Evolutionary conservation across 2,329 filamentous ascomycete species (phyloP), one percentile per base, ranked within the genome.

Genomic region (Aspergillus sclerotialis): DNA sequence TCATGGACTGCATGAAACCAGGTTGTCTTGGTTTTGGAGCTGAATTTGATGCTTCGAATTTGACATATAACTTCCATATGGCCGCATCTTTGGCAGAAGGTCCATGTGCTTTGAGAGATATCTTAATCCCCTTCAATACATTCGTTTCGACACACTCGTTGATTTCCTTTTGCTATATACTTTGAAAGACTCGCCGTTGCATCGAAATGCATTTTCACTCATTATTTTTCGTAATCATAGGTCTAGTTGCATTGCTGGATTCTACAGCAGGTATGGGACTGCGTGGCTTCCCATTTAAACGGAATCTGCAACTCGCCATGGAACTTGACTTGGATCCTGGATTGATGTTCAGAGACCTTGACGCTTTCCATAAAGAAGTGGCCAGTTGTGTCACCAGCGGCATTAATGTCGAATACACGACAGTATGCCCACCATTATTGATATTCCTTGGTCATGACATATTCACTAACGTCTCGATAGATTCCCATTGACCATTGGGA

Each of bases 401-500:
- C 13, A 30, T 37, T 31, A 23, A 25, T 6, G 26, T 38, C 11
- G 45, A 50, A 39, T 44, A 42, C 38, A 42, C 43, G 12, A 33
- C 32, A 28, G 48, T 50, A 41, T 29, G 32, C 14, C 7, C 25
- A 9, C 14, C 13, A 5, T n/a, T 15, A 21, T 28, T 26, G 28
- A 38, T 13, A 1, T 5, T 25, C 31, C 37, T 23, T 34, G 16
- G 31, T 24, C 15, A 29, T 39, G 33, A 25, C 34, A 17, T n/a
- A 11, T 12, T 35, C 12, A 21, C 13, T 36, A 9, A 26, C 16
- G n/a, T 29, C 26, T 14, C 7, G 14, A 25, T 24, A 56, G 55
- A 45, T 60, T 9, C 56, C 52, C 5, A 52, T 59, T 32, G 54
- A 60, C 31, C 56, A 60, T 30, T 39, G 48, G 5, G 39, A 56